Base-by-base conservation (phyloP, 2,329 filamentous ascomycete genomes). In the Tolypocladium inflatum region DNA sequence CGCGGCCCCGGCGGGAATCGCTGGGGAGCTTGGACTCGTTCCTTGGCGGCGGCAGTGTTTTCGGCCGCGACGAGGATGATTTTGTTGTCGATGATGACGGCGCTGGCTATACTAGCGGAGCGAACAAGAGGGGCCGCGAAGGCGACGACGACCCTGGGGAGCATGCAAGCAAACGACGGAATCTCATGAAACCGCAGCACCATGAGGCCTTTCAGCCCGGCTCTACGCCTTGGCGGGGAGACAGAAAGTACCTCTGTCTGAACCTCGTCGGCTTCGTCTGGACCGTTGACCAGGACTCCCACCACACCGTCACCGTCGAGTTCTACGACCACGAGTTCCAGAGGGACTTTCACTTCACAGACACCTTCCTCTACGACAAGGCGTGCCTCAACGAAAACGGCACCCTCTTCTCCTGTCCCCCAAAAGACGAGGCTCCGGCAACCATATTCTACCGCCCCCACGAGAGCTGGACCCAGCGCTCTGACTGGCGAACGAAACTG, bases 31-130 rank as follows among this genome's bases (percentile, higher is more conserved):
- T 96, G 2, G 91, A 94, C 69, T 91, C 91, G 56, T 84, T 96
- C n/a, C 79, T 96, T 2, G 85, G 81, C 23, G 83, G 81, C 23
- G 83, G 84, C 0, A 75, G 75, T 19, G 69, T 82, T 67, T 72
- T 79, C 65, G 67, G 76, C 10, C 68, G 86, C 74, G 69, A 86
- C 74, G 77, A 79, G 33, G 89, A 91, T 48, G 90, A 91, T 62
- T 99, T 97, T 70, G 90, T 99, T 2, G 86, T 91, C 6, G 94
- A 99, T 66, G 94, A 99, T 62, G 94, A 99, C 68, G 92, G 92
- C 13, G 93, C 91, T 39, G 94, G 93, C 48, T 97, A 97, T 72
- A 82, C 86, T 1, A 75, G 87, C 45, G 84, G 78, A 41, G 70
- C 76, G 38, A 74, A 74, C 53, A 85, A 85, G 66, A 76, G 82